Evolutionary conservation across 495 filamentous ascomycete species (phyloP), one percentile per base, ranked within the genome.

Genomic region (Evansstolkia leycettana): DNA sequence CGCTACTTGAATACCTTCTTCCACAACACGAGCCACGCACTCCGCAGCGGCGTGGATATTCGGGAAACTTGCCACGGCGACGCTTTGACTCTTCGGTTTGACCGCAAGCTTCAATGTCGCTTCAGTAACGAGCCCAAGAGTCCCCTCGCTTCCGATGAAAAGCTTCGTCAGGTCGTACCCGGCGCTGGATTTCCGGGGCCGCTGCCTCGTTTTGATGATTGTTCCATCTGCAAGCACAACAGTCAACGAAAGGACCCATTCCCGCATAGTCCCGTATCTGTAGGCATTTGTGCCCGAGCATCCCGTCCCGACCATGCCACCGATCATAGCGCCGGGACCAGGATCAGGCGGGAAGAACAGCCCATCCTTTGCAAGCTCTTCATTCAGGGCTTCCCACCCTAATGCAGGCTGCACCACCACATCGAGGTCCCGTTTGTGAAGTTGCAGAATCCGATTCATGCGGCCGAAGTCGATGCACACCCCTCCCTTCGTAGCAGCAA

Each of bases 341-440:
- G 76, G 76, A 40, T 80, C 76, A 7, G 76, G 76, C 2, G 76
- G 76, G 54, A 80, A 80, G 51, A 80, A 78, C 0, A 80, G 60
- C 5, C 70, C 71, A 23, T 70, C 46, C 28, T 70, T 54, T 5
- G 60, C 61, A 17, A 80, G 57, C 34, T 67, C 59, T 38, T 73
- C 72, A 39, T 80, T 80, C 28, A 80, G 44, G 1, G 62, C 55
- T 41, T 80, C 70, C 76, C 76, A 80, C 14, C 76, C 76, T 6
- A 80, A 52, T 0, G 72, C 75, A 5, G 76, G 76, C 45, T 80
- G 76, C n/a, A 80, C 76, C 0, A 78, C 64, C 6, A 78, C 72
- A 41, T 80, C 76, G 33, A 80, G 43, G 43, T 80, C 76, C 8
- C 63, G 55, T 37, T 65, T 65, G 44, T 80, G 68, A 7, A 80